These are phyloP conservation scores for Metarhizium brunneum DNA, from an alignment of 2,329 filamentous ascomycete genomes.

Conservation along the genomic window DNA sequence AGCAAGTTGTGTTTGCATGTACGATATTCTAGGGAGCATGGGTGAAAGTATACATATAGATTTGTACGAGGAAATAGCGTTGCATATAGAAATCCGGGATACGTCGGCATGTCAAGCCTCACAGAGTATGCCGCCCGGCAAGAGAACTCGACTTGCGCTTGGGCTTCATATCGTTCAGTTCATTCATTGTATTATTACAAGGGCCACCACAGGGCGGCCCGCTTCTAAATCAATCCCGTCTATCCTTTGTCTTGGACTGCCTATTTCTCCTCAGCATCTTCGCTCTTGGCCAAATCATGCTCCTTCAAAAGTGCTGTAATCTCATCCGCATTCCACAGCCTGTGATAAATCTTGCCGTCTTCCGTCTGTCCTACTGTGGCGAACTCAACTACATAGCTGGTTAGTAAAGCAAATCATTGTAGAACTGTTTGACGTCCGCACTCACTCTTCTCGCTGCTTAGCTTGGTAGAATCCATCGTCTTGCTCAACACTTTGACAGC, in stretches of 20 bases:
- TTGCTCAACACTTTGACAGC: constrained; percentile 99
- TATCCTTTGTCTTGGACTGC: background rate
- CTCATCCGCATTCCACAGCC: constrained; percentile 93
- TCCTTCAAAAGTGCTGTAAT: constrained; percentile 91
- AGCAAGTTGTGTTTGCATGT: background rate
- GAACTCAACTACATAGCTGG: constrained; percentile 67
- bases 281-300: constrained; percentile 86
- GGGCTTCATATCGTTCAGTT: constrained; percentile 1
- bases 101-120: background rate
- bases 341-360: constrained; percentile 95
- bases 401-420: constrained; percentile 6
- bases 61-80: background rate
- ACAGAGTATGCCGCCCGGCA: background rate
- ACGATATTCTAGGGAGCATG: background rate
- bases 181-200: constrained; percentile 11
- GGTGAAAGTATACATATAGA: background rate
- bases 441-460: constrained; percentile 98
- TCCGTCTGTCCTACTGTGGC: constrained; percentile 94
- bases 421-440: constrained; percentile 23
- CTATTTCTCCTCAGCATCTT: constrained; percentile 59
- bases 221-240: constrained; percentile 6
- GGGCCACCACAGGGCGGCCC: constrained; percentile 3
- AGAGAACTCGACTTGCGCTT: background rate
- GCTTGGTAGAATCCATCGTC: constrained; percentile 98
- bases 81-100: background rate